Base-by-base conservation (phyloP, 441 rosid species). In the Gossypium schwendimanii region DNA sequence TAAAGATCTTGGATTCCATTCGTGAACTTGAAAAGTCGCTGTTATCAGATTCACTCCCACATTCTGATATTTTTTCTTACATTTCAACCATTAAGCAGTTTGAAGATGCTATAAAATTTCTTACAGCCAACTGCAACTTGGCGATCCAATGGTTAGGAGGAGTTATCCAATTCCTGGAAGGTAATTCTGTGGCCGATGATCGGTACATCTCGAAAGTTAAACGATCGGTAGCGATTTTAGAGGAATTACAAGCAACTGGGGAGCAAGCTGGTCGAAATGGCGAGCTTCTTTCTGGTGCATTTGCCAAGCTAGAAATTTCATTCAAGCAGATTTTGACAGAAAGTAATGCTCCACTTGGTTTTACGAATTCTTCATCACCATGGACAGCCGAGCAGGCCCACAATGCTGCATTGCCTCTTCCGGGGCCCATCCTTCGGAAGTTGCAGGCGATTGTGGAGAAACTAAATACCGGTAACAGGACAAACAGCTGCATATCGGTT, bases 141-240 rank as follows among this genome's bases (percentile, higher is more conserved):
- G 92, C 93, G 31, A 82, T 88, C 74, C 89, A 71, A 45, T 94
- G 98, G 96, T 50, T 91, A 72, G 78, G 86, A 79, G 90, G 83
- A 2, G 77, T 85, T 10, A 76, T 79, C 6, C 80, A 84, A 61
- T 83, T 82, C 70, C 49, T 88, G 26, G 76, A 84, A 69, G 89
- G 84, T 12, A 82, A 79, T 45, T 68, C 63, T 7, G 80, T 77
- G 61, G 63, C 72, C 53, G 73, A 83, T 33, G 82, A 82, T 60
- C 68, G 64, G 28, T 87, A 86, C 67, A 24, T 75, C 64, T 55
- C 61, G 11, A 82, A 82, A 10, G 78, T 91, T 73, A 81, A 74
- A 72, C 84, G 70, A 77, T 83, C 81, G 0, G 70, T 88, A 24
- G 49, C 72, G 11, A 82, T 84, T 70, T 78, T 91, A 15, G 77